Conservation (phyloP, 2,329 filamentous ascomycete species). For the Calonectria hawksworthii region DNA sequence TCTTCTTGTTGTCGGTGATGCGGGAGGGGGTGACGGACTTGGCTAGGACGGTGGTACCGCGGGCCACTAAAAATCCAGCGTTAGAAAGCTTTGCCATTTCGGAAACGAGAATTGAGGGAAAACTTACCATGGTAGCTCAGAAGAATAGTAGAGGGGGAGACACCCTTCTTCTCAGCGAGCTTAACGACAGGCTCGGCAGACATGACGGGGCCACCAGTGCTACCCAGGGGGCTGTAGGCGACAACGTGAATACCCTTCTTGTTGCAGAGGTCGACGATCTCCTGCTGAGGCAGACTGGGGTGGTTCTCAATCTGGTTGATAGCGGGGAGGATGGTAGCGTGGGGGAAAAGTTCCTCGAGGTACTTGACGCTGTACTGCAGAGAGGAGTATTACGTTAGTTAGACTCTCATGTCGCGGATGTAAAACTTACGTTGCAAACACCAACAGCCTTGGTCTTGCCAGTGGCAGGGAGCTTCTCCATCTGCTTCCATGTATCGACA, state of each 20-base stretch:
- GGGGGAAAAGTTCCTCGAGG: conserved; percentile 67
- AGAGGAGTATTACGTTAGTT: conserved; percentile 12
- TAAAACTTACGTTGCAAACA: conserved; percentile 64
- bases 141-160: conserved; percentile 73
- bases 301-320: conserved; percentile 84
- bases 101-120: background rate
- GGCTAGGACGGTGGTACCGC: conserved; percentile 78
- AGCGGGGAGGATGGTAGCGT: conserved; percentile 69
- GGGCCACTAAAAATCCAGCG: conserved; percentile 65
- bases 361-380: conserved; percentile 67
- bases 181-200: conserved; percentile 73
- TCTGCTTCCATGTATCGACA: conserved; percentile 81
- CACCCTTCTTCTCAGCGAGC: conserved; percentile 74
- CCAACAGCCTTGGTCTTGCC: conserved; percentile 70
- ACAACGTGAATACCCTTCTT: conserved; percentile 79
- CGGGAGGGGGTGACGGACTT: conserved; percentile 79
- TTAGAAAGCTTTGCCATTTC: conserved; percentile 21
- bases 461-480: conserved; percentile 75
- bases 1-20: conserved; percentile 78
- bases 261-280: conserved; percentile 78
- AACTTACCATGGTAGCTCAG: conserved; percentile 79
- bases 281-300: conserved; percentile 78
- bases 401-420: no score
- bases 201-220: conserved; percentile 75
- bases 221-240: conserved; percentile 78